phyloP scores from a whole-genome alignment of 73 alveolate genomes.

The Paraurostyla sp. region DNA sequence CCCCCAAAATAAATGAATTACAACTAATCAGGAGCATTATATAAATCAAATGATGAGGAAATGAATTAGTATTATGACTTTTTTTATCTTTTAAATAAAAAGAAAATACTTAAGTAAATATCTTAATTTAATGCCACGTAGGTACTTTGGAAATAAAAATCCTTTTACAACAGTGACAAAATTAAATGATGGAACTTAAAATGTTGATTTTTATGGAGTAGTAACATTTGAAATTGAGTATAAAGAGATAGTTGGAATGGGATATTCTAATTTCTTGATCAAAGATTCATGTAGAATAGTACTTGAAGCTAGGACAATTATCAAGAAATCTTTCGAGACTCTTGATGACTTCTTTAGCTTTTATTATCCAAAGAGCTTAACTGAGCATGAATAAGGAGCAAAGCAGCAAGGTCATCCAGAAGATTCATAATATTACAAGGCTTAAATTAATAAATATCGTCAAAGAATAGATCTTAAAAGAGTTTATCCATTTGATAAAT shows the following conservation, averaged over 20 bases:
- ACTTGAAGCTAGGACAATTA: slow-evolving; percentile 49
- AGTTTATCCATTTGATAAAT: slow-evolving; percentile 29
- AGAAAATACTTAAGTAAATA: slow-evolving; percentile 52
- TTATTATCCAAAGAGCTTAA: no score
- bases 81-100: slow-evolving; percentile 24
- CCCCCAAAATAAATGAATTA: slow-evolving; percentile 25
- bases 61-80: slow-evolving; percentile 9
- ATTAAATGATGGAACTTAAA: background rate
- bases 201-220: slow-evolving; percentile 55
- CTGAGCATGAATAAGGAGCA: background rate
- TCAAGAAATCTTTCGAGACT: slow-evolving; percentile 52
- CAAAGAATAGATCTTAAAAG: slow-evolving; percentile 10
- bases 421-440: background rate
- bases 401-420: background rate
- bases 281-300: slow-evolving; percentile 55
- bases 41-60: background rate
- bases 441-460: background rate
- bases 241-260: slow-evolving; percentile 66
- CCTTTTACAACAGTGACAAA: slow-evolving; percentile 57
- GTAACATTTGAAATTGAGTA: slow-evolving; percentile 63
- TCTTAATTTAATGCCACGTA: no score
- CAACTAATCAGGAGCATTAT: background rate
- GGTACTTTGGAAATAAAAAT: slow-evolving; percentile 48
- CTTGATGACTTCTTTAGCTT: slow-evolving; percentile 52
- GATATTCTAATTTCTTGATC: slow-evolving; percentile 30